A percentile compares a stretch with the other conserved stretches of the same genome.
phyloP scores from a whole-genome alignment of 2,329 filamentous ascomycete genomes.

The Zopfia rhizophila region DNA sequence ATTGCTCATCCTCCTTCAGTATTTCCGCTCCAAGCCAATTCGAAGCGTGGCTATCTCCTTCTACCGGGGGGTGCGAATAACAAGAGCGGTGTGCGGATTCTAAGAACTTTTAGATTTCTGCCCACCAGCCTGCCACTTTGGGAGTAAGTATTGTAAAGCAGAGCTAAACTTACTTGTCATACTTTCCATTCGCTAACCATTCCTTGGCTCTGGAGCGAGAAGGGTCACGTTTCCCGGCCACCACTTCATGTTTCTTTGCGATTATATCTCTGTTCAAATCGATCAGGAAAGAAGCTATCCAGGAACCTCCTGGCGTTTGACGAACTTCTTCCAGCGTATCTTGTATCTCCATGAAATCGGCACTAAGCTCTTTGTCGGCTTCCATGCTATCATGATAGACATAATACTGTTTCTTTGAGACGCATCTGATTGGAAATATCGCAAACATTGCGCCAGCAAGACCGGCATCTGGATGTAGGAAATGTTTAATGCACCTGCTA shows the following conservation, averaged over 20 bases:
- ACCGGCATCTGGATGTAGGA: constrained; percentile 9
- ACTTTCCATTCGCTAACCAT: too few species aligned
- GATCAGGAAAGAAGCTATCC: constrained; percentile 1
- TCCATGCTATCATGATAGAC: background rate
- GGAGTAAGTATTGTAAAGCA: too few species aligned
- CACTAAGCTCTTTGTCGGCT: background rate
- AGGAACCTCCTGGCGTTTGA: background rate
- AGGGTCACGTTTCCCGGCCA: too few species aligned
- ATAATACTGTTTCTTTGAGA: constrained; percentile 2
- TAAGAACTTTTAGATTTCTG: too few species aligned
- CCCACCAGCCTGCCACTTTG: too few species aligned
- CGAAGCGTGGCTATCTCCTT: too few species aligned
- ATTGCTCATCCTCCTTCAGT: too few species aligned
- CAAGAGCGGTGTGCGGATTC: too few species aligned
- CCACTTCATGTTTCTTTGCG: background rate
- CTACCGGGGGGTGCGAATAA: too few species aligned
- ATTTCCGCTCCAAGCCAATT: too few species aligned
- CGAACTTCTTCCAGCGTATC: background rate
- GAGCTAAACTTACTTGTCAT: too few species aligned
- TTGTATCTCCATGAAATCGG: background rate
- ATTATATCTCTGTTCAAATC: background rate
- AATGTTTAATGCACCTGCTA: constrained; percentile 11
- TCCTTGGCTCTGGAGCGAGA: too few species aligned
- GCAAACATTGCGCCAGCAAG: constrained; percentile 3
- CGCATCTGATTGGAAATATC: constrained; percentile 5